Conservation (phyloP, 2,329 filamentous ascomycete species). For the Penicillium glabrum region DNA sequence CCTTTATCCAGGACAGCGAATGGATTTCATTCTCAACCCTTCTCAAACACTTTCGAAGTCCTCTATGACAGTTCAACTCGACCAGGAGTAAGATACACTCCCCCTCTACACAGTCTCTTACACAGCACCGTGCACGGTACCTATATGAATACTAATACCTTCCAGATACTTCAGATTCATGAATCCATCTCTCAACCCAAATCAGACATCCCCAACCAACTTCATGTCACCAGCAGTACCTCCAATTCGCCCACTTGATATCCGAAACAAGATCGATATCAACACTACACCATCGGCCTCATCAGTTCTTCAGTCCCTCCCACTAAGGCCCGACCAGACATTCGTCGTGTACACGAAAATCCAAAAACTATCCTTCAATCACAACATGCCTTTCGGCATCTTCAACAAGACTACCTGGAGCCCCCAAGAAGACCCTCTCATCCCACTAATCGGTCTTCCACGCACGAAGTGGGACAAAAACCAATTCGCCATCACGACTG, state of each 20-base stretch:
- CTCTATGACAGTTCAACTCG: conserved; percentile 33
- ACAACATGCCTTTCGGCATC: conserved; percentile 47
- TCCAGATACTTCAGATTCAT: conserved; percentile 45
- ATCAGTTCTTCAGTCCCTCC: conserved; percentile 28
- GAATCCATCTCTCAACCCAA: conserved; percentile 42
- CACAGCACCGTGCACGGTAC: neutral
- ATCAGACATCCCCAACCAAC: conserved; percentile 39
- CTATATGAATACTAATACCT: neutral
- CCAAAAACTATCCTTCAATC: conserved; percentile 43
- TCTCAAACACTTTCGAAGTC: conserved; percentile 12
- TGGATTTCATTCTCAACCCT: conserved; percentile 40
- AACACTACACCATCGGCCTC: conserved; percentile 23
- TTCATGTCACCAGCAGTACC: neutral
- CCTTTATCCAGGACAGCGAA: conserved; percentile 47
- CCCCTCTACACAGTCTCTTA: neutral
- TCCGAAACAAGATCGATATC: conserved; percentile 25
- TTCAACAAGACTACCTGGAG: conserved; percentile 51
- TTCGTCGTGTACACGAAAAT: conserved; percentile 50
- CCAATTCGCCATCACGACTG: conserved; percentile 40
- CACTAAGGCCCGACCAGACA: conserved; percentile 36
- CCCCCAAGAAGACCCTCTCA: conserved; percentile 36
- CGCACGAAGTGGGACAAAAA: conserved; percentile 43
- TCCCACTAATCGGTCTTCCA: conserved; percentile 36
- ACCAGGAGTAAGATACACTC: conserved; percentile 35
- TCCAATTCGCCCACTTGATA: neutral